Conservation (phyloP, 495 filamentous ascomycete species). For the Xylaria venustula region DNA sequence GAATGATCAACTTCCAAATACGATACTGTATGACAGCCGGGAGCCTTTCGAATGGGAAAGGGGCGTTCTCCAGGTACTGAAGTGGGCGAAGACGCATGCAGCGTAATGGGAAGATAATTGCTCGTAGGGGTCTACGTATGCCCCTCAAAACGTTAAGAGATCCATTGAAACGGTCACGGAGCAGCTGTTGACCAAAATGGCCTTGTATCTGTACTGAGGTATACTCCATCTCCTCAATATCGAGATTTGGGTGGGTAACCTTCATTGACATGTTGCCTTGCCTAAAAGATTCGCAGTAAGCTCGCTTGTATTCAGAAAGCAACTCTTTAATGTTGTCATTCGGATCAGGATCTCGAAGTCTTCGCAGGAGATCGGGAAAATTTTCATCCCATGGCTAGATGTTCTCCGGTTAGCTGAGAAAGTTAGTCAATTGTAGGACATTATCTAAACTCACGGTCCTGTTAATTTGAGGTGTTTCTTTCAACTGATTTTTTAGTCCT, state of each 20-base stretch:
- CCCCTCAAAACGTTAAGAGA: not conserved
- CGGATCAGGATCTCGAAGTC: not conserved
- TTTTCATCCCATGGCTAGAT: not conserved
- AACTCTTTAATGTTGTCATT: not conserved
- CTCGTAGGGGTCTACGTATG: not conserved
- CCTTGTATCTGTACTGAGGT: not conserved
- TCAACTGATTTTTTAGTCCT: not conserved
- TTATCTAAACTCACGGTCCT: not conserved
- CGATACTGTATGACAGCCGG: slow-evolving; percentile 25
- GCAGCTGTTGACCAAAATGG: not conserved
- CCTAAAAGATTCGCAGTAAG: not conserved
- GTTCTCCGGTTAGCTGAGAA: not conserved
- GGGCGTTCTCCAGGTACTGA: not conserved
- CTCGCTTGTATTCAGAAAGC: not conserved
- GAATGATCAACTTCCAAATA: slow-evolving; percentile 31
- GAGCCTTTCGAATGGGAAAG: slow-evolving; percentile 29
- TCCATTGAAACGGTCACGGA: not conserved
- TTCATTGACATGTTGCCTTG: slow-evolving; percentile 9
- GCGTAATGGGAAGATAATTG: not conserved
- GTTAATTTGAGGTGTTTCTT: not conserved
- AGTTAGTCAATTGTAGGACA: not conserved
- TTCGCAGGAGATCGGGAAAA: not conserved
- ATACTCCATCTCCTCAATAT: not conserved
- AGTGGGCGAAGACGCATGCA: not conserved
- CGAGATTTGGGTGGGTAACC: not conserved